Base-by-base conservation (phyloP, 345 rosid species). In the Turritis glabra region DNA sequence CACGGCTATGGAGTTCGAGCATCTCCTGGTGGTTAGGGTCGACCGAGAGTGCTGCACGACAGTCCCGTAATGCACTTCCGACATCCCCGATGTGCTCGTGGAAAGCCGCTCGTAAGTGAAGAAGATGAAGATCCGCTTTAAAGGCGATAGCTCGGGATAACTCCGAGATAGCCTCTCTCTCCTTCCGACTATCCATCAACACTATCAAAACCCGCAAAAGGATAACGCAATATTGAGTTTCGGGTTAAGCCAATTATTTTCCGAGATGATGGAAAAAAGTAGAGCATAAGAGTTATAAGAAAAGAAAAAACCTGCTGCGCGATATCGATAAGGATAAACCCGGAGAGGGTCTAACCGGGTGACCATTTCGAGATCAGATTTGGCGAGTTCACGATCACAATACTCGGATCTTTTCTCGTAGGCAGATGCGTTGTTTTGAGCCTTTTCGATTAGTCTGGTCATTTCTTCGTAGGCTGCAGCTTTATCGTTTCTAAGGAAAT, bases 321-420 rank as follows among this genome's bases (percentile, higher is more conserved):
- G 85, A 72, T 92, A 95, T 77, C 96, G 78, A 81, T 92, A 95
- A 47, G 99, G 99, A 82, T 95, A 95, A 9, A 92, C 97, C 30
- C 99, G 86, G 26, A 92, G 99, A 37, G 99, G 98, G 72, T 95
- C 99, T 81, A 95, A 81, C 47, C 60, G 79, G 2, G 99, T 90
- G 78, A 95, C 99, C 90, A 84, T 90, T 82, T 92, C 96, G 0
- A 95, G 94, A 82, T 95, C 99, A 5, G 87, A 85, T 74, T 88
- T 95, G 14, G 97, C 86, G 2, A 81, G 90, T 30, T 95, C 96
- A 25, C 99, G 98, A 19, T 92, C 94, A 67, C 96, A 89, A 64
- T 92, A 95, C 83, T 95, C 99, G 0, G 99, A 95, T 79, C 99
- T 89, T 84, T 92, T 95, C 84, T 95, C 99, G 23, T 83, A 95